A percentile compares a stretch with the other conserved stretches of the same genome.
Conservation (phyloP, 2,329 filamentous ascomycete species). For the Aspergillus caelatus region DNA sequence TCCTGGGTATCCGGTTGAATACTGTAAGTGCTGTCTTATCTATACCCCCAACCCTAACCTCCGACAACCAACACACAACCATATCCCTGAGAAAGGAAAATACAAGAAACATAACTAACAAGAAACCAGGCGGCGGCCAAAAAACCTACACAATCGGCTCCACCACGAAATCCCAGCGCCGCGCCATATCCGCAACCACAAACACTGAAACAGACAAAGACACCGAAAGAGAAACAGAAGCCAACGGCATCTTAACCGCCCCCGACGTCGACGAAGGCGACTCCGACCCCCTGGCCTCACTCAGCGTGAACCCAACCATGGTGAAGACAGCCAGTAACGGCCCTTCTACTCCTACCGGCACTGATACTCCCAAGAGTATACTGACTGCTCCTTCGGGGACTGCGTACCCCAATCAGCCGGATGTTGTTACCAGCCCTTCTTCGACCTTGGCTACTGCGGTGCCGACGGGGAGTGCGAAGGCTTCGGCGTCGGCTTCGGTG, state of each 20-base stretch:
- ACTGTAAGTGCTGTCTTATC: conserved; percentile 23
- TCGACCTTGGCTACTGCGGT: conserved; percentile 4
- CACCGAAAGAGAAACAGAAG: conserved; percentile 1
- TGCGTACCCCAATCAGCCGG: neutral
- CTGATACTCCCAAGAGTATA: conserved; percentile 13
- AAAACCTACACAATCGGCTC: conserved; percentile 19
- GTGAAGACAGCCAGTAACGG: conserved; percentile 12
- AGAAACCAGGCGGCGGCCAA: conserved; percentile 10
- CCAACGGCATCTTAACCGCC: conserved; percentile 18
- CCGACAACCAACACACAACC: neutral
- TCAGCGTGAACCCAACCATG: conserved; percentile 18
- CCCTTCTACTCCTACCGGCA: conserved; percentile 8
- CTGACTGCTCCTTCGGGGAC: conserved; percentile 23
- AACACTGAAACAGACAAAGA: conserved; percentile 17
- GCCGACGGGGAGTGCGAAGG: neutral
- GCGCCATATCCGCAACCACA: too few relatives aligned
- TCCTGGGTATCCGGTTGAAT: conserved; percentile 21
- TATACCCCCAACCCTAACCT: neutral
- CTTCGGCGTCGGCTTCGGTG: neutral
- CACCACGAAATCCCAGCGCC: neutral
- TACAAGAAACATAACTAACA: too few relatives aligned
- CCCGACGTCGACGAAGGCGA: conserved; percentile 19
- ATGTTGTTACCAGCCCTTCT: neutral
- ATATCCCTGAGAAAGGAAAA: too few relatives aligned
- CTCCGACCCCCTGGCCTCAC: conserved; percentile 21